Base-by-base conservation (phyloP, 805 yeast species). In the Limtongia smithiae region DNA sequence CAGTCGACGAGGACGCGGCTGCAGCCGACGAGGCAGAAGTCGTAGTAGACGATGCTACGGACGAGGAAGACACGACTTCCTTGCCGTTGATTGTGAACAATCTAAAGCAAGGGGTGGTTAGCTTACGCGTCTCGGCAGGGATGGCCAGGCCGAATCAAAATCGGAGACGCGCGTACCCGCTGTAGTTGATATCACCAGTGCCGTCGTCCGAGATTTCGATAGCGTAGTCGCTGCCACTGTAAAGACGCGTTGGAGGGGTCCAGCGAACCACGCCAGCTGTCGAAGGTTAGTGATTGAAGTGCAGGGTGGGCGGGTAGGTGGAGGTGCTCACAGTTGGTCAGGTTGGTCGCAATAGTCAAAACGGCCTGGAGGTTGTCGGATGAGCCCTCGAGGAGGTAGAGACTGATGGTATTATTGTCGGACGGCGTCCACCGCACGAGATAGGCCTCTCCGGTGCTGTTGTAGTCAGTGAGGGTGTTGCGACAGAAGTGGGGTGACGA, bases 261-360 rank as follows among this genome's bases (percentile, higher is more conserved):
- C 73, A 69, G 41, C 60, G 54, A 44, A 65, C 69, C 37, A 65
- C 61, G 48, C 72, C 73, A 43, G 62, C 62, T 54, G 15, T 7
- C 35, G 11, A 18, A 15, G 2, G 7, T n/a, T 18, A 14, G 17
- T 18, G 27, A 15, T 43, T 27, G 25, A 21, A 7, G 4, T 4
- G 9, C 17, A 18, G 3, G 5, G 21, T 11, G 5, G 25, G 9
- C 6, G 8, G 20, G 9, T 8, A n/a, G 17, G 4, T 2, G 17
- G 12, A 17, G 21, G 6, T 14, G 39, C 52, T 3, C 24, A 54
- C 57, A 38, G 66, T 69, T 69, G 44, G 62, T 50, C 42, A 68
- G 49, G 44, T 58, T 44, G 50, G 60, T 45, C 46, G 66, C 65
- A 55, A 69, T 66, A 48, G 68, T 63, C 48, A 67, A 51, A 15